A percentile compares a stretch with the other conserved stretches of the same genome.
Conservation (phyloP, 805 yeast genomes). For the Barnettozyma pratensis region DNA sequence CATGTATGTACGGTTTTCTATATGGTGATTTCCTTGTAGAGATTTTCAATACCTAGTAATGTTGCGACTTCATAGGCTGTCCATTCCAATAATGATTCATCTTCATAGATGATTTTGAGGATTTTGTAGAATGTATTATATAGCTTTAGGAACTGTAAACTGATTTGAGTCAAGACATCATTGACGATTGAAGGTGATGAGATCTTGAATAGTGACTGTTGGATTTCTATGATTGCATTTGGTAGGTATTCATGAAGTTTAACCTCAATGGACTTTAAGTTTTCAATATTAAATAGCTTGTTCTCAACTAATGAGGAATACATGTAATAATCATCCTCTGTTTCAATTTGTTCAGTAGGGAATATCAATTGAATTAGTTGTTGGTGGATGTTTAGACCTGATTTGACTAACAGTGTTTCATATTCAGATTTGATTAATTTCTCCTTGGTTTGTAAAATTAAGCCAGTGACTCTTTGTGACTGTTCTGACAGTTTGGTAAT, state of each 20-base stretch:
- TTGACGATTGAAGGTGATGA: slow-evolving; percentile 60
- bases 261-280: slow-evolving; percentile 38
- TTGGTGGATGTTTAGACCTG: slow-evolving; percentile 53
- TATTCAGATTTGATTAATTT: slow-evolving; percentile 42
- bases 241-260: slow-evolving; percentile 51
- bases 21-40: slow-evolving; percentile 7
- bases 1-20: neutral
- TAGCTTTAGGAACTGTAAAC: slow-evolving; percentile 40
- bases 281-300: slow-evolving; percentile 43
- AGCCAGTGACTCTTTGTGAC: slow-evolving; percentile 28
- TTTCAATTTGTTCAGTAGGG: slow-evolving; percentile 44
- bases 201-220: slow-evolving; percentile 50
- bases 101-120: slow-evolving; percentile 30
- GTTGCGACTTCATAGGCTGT: slow-evolving; percentile 57
- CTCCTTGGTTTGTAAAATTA: slow-evolving; percentile 31
- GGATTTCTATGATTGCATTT: slow-evolving; percentile 54
- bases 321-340: slow-evolving; percentile 55
- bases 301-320: slow-evolving; percentile 65
- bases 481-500: slow-evolving; percentile 33
- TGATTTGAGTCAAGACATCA: slow-evolving; percentile 47
- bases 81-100: slow-evolving; percentile 42
- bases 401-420: slow-evolving; percentile 41
- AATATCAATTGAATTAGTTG: slow-evolving; percentile 70
- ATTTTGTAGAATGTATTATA: slow-evolving; percentile 33
- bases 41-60: slow-evolving; percentile 59